Conservation (phyloP, 2,329 filamentous ascomycete species). For the Xylaria sp. region DNA sequence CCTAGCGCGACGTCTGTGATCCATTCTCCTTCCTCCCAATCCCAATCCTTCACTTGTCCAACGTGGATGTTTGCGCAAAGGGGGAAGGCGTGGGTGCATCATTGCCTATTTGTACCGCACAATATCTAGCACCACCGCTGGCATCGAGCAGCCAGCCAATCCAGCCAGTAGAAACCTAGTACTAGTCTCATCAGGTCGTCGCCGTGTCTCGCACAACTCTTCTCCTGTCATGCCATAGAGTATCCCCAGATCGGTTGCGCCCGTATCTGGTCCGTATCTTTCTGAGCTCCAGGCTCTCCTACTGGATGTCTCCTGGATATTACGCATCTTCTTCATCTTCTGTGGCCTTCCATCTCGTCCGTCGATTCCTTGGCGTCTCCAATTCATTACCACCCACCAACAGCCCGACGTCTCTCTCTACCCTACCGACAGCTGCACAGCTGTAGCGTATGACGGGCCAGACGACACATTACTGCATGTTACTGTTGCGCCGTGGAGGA, state of each 20-base stretch:
- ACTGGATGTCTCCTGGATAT: neutral
- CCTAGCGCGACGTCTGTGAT: neutral
- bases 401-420: slow-evolving; percentile 14
- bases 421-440: neutral
- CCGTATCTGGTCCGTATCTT: neutral
- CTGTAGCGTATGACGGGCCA: slow-evolving; percentile 14
- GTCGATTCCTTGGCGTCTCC: slow-evolving; percentile 33
- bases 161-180: neutral
- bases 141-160: neutral
- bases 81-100: neutral
- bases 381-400: slow-evolving; percentile 29
- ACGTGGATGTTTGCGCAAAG: neutral
- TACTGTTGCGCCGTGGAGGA: neutral
- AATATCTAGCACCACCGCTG: neutral
- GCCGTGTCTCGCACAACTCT: neutral
- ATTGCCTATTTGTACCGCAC: neutral
- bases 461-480: slow-evolving; percentile 16
- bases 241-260: neutral
- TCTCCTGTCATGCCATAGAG: slow-evolving; percentile 1
- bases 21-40: neutral
- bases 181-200: neutral
- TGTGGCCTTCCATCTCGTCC: slow-evolving; percentile 15
- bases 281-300: neutral
- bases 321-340: slow-evolving; percentile 3
- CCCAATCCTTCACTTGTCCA: neutral